A percentile compares a stretch with the other conserved stretches of the same genome.
Conservation (phyloP, 1,284 basidiomycete species). For the Irpex sp. region DNA sequence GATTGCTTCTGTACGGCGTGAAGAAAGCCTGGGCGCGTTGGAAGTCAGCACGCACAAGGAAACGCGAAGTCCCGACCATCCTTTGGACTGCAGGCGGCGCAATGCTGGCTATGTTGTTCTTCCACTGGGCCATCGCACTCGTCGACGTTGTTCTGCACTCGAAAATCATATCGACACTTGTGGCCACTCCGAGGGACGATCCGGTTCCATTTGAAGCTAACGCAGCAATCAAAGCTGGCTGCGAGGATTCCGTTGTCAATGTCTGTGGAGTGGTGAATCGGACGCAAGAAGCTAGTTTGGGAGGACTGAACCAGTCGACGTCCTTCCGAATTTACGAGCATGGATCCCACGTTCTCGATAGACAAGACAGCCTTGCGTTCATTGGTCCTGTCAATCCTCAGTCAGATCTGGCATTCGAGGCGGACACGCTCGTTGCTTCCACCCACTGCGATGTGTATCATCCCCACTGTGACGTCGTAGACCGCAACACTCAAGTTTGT, state of each 20-base stretch:
- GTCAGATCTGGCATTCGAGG: background rate
- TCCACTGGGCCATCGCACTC: background rate
- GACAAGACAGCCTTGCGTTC: background rate
- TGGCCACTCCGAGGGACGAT: background rate
- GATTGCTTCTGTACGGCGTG: background rate
- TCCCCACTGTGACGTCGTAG: background rate
- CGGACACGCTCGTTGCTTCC: background rate
- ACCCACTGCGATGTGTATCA: background rate
- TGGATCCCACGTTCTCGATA: background rate
- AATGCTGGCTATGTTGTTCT: background rate
- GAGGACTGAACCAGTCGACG: background rate
- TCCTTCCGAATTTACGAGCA: background rate
- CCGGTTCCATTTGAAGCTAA: background rate
- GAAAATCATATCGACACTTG: background rate
- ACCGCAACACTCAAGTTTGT: background rate
- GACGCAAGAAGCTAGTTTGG: background rate
- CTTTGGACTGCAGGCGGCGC: background rate
- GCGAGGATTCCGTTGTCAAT: background rate
- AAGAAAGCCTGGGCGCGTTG: background rate
- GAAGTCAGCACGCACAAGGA: background rate
- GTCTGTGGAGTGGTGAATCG: background rate
- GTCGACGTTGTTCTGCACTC: background rate
- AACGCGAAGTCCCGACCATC: background rate
- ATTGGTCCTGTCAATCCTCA: background rate
- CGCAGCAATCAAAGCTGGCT: background rate